Conservation (phyloP, 495 filamentous ascomycete species). For the Neurospora sp. region DNA sequence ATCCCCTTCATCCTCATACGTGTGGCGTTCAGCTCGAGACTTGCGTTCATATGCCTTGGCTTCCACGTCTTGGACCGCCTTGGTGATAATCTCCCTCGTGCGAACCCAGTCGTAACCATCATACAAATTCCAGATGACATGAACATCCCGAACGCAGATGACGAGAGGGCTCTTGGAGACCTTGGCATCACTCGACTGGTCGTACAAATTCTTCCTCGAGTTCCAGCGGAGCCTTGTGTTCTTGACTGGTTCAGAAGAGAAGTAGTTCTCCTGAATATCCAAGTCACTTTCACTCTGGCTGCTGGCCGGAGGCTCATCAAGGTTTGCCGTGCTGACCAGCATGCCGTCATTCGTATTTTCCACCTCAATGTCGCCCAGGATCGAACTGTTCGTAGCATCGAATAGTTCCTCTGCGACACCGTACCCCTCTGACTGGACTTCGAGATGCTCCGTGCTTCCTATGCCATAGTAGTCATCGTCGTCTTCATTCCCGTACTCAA, state of each 20-base stretch:
- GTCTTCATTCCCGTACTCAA: conserved; percentile 21
- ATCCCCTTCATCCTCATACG: conserved; percentile 55
- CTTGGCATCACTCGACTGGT: conserved; percentile 50
- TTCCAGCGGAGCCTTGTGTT: conserved; percentile 72
- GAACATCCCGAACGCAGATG: conserved; percentile 71
- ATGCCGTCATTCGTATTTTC: conserved; percentile 48
- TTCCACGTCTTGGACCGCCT: conserved; percentile 81
- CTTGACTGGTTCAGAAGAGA: conserved; percentile 45
- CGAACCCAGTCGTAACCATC: conserved; percentile 96
- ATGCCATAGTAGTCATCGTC: conserved; percentile 28
- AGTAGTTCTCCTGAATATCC: conserved; percentile 66
- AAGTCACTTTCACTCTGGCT: conserved; percentile 29
- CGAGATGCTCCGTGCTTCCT: conserved; percentile 23
- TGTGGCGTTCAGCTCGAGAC: conserved; percentile 33
- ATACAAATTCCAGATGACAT: conserved; percentile 95
- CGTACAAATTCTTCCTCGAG: conserved; percentile 62
- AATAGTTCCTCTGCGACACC: conserved; percentile 28
- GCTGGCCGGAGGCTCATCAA: conserved; percentile 28
- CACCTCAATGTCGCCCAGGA: conserved; percentile 23
- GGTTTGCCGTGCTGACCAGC: conserved; percentile 47
- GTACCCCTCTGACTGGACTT: conserved; percentile 28
- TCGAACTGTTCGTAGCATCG: conserved; percentile 26
- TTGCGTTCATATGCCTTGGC: conserved; percentile 65
- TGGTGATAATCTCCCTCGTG: conserved; percentile 75
- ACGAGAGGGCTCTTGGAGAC: conserved; percentile 60